Conservation (phyloP, 2,329 filamentous ascomycete species). For the Thielaviopsis populi region DNA sequence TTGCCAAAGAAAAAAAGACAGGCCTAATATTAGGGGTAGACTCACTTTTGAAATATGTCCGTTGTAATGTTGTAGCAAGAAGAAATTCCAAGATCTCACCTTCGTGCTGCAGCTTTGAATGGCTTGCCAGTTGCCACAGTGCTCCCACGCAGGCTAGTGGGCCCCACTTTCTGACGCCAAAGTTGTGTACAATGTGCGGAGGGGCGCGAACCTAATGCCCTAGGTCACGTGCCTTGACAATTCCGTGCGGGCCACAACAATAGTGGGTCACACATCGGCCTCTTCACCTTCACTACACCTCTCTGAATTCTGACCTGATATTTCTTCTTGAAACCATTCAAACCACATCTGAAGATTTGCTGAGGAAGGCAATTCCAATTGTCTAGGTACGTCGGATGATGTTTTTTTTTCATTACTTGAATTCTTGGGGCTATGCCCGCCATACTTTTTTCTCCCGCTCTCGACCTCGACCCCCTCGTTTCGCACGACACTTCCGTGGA, state of each 20-base stretch:
- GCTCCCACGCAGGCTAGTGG: constrained; percentile 2
- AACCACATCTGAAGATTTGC: constrained; percentile 41
- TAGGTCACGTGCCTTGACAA: constrained; percentile 15
- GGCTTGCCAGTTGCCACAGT: constrained; percentile 3
- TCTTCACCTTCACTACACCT: constrained; percentile 19
- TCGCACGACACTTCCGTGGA: constrained; percentile 6
- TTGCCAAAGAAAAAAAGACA: constrained; percentile 18
- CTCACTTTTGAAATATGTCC: constrained; percentile 17
- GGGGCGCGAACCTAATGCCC: constrained; percentile 17
- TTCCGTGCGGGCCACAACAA: constrained; percentile 12
- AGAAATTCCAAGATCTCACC: constrained; percentile 8
- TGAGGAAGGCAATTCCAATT: constrained; percentile 49
- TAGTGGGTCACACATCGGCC: constrained; percentile 19
- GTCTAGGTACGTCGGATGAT: constrained; percentile 48
- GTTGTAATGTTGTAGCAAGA: constrained; percentile 15
- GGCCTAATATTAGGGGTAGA: constrained; percentile 15
- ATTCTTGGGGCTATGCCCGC: constrained; percentile 7
- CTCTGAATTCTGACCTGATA: not conserved
- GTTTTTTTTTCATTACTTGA: constrained; percentile 23
- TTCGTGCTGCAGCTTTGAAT: constrained; percentile 7
- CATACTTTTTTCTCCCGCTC: constrained; percentile 3
- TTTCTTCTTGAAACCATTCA: constrained; percentile 24
- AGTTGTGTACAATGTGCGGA: constrained; percentile 12
- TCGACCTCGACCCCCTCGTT: constrained; percentile 11
- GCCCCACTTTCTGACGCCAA: constrained; percentile 2